Base-by-base conservation (phyloP, 1,284 basidiomycete genomes). In the Trametes pubescens region DNA sequence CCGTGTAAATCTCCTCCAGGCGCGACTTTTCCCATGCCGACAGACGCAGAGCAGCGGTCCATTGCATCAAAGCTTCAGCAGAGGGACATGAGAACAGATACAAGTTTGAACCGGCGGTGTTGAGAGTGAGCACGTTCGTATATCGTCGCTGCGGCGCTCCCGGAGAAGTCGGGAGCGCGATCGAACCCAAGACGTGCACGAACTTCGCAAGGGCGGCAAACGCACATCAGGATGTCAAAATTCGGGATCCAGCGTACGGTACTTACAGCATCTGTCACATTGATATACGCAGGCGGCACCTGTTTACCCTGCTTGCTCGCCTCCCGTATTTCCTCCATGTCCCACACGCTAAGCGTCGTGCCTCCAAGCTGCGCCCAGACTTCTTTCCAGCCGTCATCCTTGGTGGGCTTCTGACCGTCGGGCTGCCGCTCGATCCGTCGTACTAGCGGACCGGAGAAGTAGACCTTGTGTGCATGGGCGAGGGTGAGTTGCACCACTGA, bases 1-100 rank as follows among this genome's bases (percentile, higher is more conserved):
- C 96, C 0, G 97, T 99, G 77, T 99, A 99, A 64, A 99, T 95
- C 78, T 99, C 97, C 77, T 98, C 96, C 24, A 99, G 84, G 29
- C 96, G 88, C 0, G 94, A 93, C 71, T 98, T 95, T 78, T 99
- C 97, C 95, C 96, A 99, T 56, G 93, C 87, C 9, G 93, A 89
- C 8, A 99, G 85, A 18, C 98, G 90, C 43, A 99, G 84, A 7
- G 95, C 95, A 24, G 94, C 91, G 21, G 94, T 90, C 96, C 96
- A 99, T n/a, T 90, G 89, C 47, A 93, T 82, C 54, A 97, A 83
- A 3, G 91, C 85, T 24, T 82, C 77, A 5, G 89, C 84, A 16
- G 84, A 83, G 1, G 92, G 91, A 72, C 93, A 95, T 6, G 94
- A 93, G 79, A 99, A 98, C 9, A 98, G 79, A 46, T 96, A 81